Evolutionary conservation across 2,329 filamentous ascomycete genomes (phyloP).

Genomic region (Penicillium sp.): DNA sequence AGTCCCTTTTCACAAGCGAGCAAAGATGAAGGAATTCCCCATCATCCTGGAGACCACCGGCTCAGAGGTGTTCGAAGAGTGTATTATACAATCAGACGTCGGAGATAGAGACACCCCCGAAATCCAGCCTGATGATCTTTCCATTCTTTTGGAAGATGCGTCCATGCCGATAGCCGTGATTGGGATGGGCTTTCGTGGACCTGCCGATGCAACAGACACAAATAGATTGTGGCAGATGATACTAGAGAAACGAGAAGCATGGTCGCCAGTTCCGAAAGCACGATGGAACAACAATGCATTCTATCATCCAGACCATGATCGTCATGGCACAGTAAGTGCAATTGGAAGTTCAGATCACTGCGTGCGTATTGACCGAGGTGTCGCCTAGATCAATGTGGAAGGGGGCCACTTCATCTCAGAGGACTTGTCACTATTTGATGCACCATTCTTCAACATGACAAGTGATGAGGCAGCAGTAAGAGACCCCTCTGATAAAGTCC

Average conservation of each 20-base stretch:
- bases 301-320: slow-evolving; percentile 29
- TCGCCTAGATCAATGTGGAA: slow-evolving; percentile 27
- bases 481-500: background rate
- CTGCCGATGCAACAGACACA: slow-evolving; percentile 24
- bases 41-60: background rate
- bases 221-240: slow-evolving; percentile 29
- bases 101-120: background rate
- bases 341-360: too few species aligned
- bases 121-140: slow-evolving; percentile 3
- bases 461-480: slow-evolving; percentile 33
- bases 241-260: slow-evolving; percentile 21
- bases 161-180: slow-evolving; percentile 30
- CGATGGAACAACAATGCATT: slow-evolving; percentile 29
- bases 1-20: background rate
- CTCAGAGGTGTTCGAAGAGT: background rate
- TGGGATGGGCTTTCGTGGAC: slow-evolving; percentile 30
- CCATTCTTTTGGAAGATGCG: background rate
- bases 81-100: background rate
- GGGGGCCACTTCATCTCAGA: slow-evolving; percentile 31
- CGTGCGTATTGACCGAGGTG: background rate
- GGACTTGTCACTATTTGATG: slow-evolving; percentile 34
- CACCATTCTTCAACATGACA: slow-evolving; percentile 39
- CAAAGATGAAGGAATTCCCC: slow-evolving; percentile 2
- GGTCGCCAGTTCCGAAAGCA: slow-evolving; percentile 21
- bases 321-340: slow-evolving; percentile 28